Evolutionary conservation across 495 filamentous ascomycete species (phyloP), one percentile per base, ranked within the genome.

Genomic region (Neurospora sp.): DNA sequence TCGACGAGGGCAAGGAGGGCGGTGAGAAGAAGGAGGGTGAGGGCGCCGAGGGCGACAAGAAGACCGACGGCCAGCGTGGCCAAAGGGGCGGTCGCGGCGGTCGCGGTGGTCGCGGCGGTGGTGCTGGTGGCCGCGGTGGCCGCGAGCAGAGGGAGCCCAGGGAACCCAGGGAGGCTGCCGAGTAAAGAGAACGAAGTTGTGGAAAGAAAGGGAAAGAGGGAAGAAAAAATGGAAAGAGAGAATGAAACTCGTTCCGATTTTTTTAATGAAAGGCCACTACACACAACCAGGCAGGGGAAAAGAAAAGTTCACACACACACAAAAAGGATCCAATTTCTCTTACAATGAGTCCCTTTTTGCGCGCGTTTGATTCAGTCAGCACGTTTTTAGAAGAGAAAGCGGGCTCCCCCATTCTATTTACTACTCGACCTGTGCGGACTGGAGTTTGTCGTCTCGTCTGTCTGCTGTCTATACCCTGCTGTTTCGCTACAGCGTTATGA

Each of bases 1-100:
- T 97, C 37, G 91, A 90, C 18, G 87, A 87, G 71, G 90, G 88
- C 69, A 82, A 85, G 75, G 86, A 87, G 59, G 75, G 31, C 71
- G 83, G 80, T 31, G 83, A 83, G 8, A 84, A 84, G 74, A 84
- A 83, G 76, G 82, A 80, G 31, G 81, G 78, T 37, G 82, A 83
- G 8, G 82, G 79, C 31, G 71, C 70, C 23, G 72, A 62, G 18
- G 77, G 73, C 37, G 74, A 73, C 46, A 75, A 75, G 72, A 42
- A 76, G 42, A 81, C 81, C 48, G 83, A 79, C 39, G 78, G 81
- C 39, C 54, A 62, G 54, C 54, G 54, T 31, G 54, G 54, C 54
- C 54, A 62, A 62, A 62, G 54, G 23, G 76, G 81, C 41, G 73
- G 76, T n/a, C 71, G 83, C 12, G 81, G 83, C 4, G 84, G 84